Evolutionary conservation across 306 rosid species (phyloP).

Genomic region (Inga oerstediana): DNA sequence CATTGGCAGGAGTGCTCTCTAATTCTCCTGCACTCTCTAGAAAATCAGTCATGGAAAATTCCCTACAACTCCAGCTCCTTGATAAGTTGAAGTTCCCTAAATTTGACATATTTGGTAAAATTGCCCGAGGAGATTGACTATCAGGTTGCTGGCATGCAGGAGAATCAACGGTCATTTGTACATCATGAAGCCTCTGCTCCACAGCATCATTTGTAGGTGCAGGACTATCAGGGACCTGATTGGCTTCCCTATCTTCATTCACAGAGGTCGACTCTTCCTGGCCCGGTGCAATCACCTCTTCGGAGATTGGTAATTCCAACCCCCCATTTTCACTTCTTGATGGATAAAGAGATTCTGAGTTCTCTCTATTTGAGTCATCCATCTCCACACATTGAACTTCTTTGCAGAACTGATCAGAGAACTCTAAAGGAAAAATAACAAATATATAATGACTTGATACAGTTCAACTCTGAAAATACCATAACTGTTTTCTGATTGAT

Average conservation of each 20-base stretch:
- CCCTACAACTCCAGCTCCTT: conserved; percentile 90
- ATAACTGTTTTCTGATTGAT: conserved; percentile 35
- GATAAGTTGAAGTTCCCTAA: conserved; percentile 53
- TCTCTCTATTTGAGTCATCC: conserved; percentile 60
- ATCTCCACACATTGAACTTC: conserved; percentile 80
- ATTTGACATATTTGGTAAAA: conserved; percentile 43
- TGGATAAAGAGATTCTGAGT: conserved; percentile 40
- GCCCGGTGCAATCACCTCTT: conserved; percentile 41
- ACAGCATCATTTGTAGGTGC: conserved; percentile 43
- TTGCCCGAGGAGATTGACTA: conserved; percentile 42
- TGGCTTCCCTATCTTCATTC: conserved; percentile 52
- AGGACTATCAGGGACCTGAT: conserved; percentile 48
- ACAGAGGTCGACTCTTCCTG: conserved; percentile 51
- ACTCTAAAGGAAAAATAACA: conserved; percentile 37
- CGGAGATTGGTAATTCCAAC: conserved; percentile 31
- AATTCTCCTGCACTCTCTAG: conserved; percentile 48
- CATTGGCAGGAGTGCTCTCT: conserved; percentile 71
- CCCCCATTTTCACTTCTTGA: conserved; percentile 45
- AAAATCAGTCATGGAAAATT: conserved; percentile 49
- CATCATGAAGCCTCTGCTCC: conserved; percentile 50
- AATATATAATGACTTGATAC: conserved; percentile 15
- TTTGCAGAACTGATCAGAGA: conserved; percentile 71
- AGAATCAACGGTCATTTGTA: conserved; percentile 47
- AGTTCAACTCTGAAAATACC: conserved; percentile 19
- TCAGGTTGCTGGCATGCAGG: conserved; percentile 44